Base-by-base conservation (phyloP, 2,329 filamentous ascomycete genomes). In the Alternaria burnsii region DNA sequence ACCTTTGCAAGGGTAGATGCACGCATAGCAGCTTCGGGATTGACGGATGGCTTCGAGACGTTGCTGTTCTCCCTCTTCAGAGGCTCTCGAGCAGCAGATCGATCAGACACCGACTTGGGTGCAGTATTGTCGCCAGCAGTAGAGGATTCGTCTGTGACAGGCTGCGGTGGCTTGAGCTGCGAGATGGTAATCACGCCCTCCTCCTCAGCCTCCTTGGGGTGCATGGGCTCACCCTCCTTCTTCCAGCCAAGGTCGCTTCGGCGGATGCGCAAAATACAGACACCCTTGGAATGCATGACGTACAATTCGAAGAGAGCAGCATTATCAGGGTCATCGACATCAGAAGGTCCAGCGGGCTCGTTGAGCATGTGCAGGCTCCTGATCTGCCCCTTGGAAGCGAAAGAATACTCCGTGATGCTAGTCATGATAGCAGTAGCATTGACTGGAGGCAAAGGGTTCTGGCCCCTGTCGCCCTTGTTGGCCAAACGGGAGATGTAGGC, bases 361-460 rank as follows among this genome's bases (percentile, higher is more conserved):
- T 89, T 88, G 26, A 98, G 86, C 73, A 99, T 92, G 72, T 97
- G 93, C 57, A 99, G 82, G 76, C 94, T 98, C 77, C 95, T 89
- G 52, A 99, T 86, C 68, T 92, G 85, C 14, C 95, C 94, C 76
- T 93, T 93, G 72, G 91, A 91, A 54, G 88, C 89, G 69, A 98
- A 94, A 2, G 94, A 97, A 78, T 97, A 95, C 82, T 99, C 95
- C 47, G 94, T 91, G 71, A 99, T 90, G 71, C 94, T 95, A 80
- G 94, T 98, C 84, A 99, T 93, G 78, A 97, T 97, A 69, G 95
- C 95, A 60, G 95, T 99, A 65, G 93, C 94, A 76, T 97, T 94
- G 54, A 94, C 93, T 77, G 91, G 91, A 8, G 92, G 92, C 57
- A 58, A 86, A 86, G 52, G 87, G 76, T 75, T 94, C 90, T 75